Evolutionary conservation across 2,329 filamentous ascomycete species (phyloP).

Genomic region (Xylaria sp.): DNA sequence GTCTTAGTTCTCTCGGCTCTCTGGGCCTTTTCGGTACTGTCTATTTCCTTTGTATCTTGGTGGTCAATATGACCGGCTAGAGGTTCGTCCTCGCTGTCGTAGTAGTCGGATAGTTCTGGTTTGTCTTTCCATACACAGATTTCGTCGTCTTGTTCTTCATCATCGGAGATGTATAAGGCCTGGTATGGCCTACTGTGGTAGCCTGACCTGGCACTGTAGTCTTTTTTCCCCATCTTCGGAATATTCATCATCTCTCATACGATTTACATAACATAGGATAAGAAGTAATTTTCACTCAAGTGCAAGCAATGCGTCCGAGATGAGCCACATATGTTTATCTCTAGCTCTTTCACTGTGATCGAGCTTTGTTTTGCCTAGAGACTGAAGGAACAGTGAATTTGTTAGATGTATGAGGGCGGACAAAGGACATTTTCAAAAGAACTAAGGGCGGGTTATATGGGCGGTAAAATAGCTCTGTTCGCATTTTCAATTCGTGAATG

Average conservation of each 20-base stretch:
- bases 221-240: constrained; percentile 12
- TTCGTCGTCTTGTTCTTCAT: constrained; percentile 34
- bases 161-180: constrained; percentile 28
- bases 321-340: no score
- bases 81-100: constrained; percentile 23
- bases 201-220: constrained; percentile 6
- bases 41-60: not conserved
- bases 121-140: constrained; percentile 30
- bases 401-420: no score
- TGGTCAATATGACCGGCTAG: not conserved
- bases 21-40: not conserved
- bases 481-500: no score
- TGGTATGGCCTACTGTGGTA: constrained; percentile 32
- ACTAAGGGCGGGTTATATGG: no score
- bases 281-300: no score
- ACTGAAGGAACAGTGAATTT: no score
- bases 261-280: no score
- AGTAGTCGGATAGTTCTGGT: constrained; percentile 19
- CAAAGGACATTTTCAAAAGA: no score
- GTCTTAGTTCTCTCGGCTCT: not conserved
- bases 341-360: no score
- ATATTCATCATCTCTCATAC: not conserved
- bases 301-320: no score
- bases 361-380: no score
- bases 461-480: no score